A percentile compares a stretch with the other conserved stretches of the same genome.
These are phyloP conservation scores for Dispira simplex DNA, from an alignment of 192 early-diverging fungal genomes.

Conservation along the genomic window DNA sequence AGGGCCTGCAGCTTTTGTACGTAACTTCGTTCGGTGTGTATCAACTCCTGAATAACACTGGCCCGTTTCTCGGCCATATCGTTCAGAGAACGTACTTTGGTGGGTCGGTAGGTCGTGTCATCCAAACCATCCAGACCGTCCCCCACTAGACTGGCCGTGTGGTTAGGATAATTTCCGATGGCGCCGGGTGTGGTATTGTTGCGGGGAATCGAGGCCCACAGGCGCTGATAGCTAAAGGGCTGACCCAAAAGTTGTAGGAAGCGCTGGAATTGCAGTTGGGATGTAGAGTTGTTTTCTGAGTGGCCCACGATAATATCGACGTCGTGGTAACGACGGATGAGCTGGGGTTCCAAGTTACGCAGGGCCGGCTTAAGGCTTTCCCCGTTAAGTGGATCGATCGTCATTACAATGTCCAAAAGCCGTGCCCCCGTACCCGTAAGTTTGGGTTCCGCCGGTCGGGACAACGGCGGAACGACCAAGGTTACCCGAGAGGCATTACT, in stretches of 20 bases:
- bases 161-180: no score
- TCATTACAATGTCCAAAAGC: conserved; percentile 22
- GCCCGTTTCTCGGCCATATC: conserved; percentile 23
- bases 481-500: not conserved
- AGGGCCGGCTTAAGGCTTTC: conserved; percentile 31
- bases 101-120: not conserved
- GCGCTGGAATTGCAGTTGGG: conserved; percentile 6
- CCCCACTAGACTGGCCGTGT: not conserved
- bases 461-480: not conserved
- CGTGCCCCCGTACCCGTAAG: not conserved
- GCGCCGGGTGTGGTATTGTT: conserved; percentile 1
- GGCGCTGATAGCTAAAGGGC: conserved; percentile 2
- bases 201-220: conserved; percentile 4
- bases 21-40: conserved; percentile 42
- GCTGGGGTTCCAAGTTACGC: conserved; percentile 27
- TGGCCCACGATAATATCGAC: conserved; percentile 26
- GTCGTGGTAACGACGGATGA: conserved; percentile 27
- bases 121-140: not conserved
- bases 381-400: conserved; percentile 28
- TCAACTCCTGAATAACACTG: conserved; percentile 40
- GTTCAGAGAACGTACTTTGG: not conserved
- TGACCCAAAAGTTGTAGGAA: conserved; percentile 6
- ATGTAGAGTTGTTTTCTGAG: not conserved
- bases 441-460: conserved; percentile 1
- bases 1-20: conserved; percentile 37